phyloP scores from a whole-genome alignment of 1,139 yeast genomes.

The Lizanozyma gosingica region DNA sequence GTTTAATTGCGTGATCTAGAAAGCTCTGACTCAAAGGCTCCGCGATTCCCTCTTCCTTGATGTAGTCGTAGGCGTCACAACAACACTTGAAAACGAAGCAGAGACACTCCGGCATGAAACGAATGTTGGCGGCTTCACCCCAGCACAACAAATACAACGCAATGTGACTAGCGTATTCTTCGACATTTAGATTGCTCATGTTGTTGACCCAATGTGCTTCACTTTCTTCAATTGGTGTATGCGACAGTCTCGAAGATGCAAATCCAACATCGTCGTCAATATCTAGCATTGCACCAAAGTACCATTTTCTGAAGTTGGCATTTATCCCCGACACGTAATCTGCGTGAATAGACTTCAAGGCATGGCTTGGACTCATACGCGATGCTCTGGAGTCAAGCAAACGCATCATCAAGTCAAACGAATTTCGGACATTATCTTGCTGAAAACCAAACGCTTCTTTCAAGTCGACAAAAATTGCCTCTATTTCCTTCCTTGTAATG shows the following conservation, averaged over 20 bases:
- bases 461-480: conserved; percentile 43
- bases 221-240: conserved; percentile 21
- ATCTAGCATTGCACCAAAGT: conserved; percentile 63
- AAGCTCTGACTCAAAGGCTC: conserved; percentile 15
- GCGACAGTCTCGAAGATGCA: conserved; percentile 26
- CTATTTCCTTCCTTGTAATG: conserved; percentile 38
- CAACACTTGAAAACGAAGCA: conserved; percentile 78
- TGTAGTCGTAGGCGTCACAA: conserved; percentile 51
- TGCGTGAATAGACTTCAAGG: conserved; percentile 55
- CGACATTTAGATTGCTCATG: conserved; percentile 12
- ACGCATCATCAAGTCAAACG: conserved; percentile 54
- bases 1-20: conserved; percentile 33
- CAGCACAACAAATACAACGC: conserved; percentile 67
- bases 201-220: conserved; percentile 26
- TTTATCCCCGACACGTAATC: conserved; percentile 63
- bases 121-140: conserved; percentile 82
- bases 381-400: conserved; percentile 63
- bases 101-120: conserved; percentile 81
- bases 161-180: conserved; percentile 54
- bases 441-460: conserved; percentile 63
- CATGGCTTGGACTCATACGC: conserved; percentile 46
- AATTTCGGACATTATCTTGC: conserved; percentile 50
- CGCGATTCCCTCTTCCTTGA: conserved; percentile 19
- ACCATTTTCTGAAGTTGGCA: conserved; percentile 66
- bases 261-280: conserved; percentile 53